These are phyloP conservation scores for Beta vulgaris DNA, from an alignment of 148 eudicot genomes.

Conservation along the genomic window DNA sequence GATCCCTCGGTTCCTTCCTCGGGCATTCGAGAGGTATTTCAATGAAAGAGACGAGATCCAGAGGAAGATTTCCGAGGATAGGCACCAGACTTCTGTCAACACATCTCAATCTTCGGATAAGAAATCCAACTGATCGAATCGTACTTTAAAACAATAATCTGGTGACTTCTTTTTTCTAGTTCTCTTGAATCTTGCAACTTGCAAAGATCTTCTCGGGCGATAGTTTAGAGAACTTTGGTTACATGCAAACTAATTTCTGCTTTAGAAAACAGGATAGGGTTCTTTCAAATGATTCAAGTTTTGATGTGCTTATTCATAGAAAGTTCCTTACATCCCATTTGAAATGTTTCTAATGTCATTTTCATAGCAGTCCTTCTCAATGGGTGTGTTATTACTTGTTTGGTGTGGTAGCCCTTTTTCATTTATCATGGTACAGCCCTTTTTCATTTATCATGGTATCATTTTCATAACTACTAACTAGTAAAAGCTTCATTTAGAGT, in stretches of 20 bases:
- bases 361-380: too few species aligned
- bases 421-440: too few species aligned
- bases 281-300: not conserved
- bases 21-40: constrained; percentile 72
- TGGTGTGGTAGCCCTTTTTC: too few species aligned
- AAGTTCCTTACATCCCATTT: not conserved
- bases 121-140: constrained; percentile 47
- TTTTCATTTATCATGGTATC: too few species aligned
- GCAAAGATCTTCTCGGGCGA: not conserved
- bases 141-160: too few species aligned
- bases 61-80: constrained; percentile 52
- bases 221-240: too few species aligned
- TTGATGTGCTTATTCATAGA: not conserved
- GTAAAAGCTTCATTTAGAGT: too few species aligned
- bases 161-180: not conserved
- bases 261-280: not conserved
- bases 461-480: too few species aligned
- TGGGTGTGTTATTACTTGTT: too few species aligned
- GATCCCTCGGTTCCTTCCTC: constrained; percentile 73
- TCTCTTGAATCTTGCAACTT: not conserved
- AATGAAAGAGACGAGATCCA: constrained; percentile 51
- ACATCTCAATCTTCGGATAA: constrained; percentile 27
- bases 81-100: constrained; percentile 27
- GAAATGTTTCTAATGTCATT: not conserved
- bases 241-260: not conserved